These are phyloP conservation scores for Liquidambar formosana DNA, from an alignment of 164 flowering plant genomes.

Conservation along the genomic window DNA sequence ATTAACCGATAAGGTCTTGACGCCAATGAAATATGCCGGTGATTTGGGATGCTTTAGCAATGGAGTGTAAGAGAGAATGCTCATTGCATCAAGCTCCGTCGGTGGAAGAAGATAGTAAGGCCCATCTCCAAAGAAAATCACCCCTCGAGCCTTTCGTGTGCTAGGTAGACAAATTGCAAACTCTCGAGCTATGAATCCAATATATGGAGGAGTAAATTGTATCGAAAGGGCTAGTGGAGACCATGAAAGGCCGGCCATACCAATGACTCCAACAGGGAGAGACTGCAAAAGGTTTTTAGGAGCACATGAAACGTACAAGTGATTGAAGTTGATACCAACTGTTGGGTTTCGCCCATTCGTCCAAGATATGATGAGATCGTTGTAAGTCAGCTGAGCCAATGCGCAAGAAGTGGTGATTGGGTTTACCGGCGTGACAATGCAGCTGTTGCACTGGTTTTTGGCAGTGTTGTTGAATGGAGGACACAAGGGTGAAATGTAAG, in stretches of 20 bases:
- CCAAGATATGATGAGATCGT: slow-evolving; percentile 18
- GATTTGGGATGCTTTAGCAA: slow-evolving; percentile 16
- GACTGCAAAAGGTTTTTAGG: slow-evolving; percentile 19
- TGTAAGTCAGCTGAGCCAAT: slow-evolving; percentile 19
- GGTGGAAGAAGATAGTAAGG: slow-evolving; percentile 30
- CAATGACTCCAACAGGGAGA: slow-evolving; percentile 25
- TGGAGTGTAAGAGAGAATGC: slow-evolving; percentile 27
- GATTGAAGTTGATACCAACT: slow-evolving; percentile 2
- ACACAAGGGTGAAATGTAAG: slow-evolving; percentile 14
- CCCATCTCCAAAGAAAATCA: slow-evolving; percentile 32
- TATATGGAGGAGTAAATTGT: slow-evolving; percentile 15
- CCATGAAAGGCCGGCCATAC: slow-evolving; percentile 35
- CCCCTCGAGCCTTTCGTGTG: slow-evolving; percentile 19
- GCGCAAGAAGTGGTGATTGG: slow-evolving; percentile 23
- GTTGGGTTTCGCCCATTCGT: slow-evolving; percentile 27
- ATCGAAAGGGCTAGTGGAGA: slow-evolving; percentile 23
- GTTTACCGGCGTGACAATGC: slow-evolving; percentile 26
- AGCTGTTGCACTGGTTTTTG: slow-evolving; percentile 11
- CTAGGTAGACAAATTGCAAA: slow-evolving; percentile 40
- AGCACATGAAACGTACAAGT: slow-evolving; percentile 28
- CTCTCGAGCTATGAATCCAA: slow-evolving; percentile 11
- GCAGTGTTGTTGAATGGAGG: not conserved
- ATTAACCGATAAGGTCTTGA: slow-evolving; percentile 25
- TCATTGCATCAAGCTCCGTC: slow-evolving; percentile 9
- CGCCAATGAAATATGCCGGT: slow-evolving; percentile 27